These are phyloP conservation scores for Wickerhamomyces silvicola DNA, from an alignment of 805 yeast species.

Conservation along the genomic window DNA sequence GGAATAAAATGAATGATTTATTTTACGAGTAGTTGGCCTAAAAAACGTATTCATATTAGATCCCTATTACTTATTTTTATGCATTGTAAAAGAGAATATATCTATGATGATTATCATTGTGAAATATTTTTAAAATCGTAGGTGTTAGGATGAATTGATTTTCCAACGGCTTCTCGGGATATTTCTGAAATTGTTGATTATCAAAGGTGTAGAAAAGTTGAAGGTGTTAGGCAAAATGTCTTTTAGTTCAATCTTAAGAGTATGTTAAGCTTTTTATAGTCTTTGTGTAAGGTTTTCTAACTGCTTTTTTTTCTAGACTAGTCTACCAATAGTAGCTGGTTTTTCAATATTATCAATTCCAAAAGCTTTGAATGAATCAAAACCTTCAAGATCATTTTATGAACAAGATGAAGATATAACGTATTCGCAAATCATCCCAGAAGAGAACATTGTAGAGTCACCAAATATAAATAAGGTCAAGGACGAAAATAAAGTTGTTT, in stretches of 20 bases:
- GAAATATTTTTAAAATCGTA: too few species aligned
- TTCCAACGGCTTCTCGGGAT: too few species aligned
- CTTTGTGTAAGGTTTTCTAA: slow-evolving; percentile 1
- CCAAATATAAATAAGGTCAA: neutral
- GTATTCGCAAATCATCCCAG: slow-evolving; percentile 4
- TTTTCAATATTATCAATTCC: slow-evolving; percentile 26
- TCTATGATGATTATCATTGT: too few species aligned
- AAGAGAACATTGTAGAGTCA: slow-evolving; percentile 2
- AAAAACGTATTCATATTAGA: too few species aligned
- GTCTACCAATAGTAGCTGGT: slow-evolving; percentile 16
- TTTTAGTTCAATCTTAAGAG: neutral
- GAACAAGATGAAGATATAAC: slow-evolving; percentile 13
- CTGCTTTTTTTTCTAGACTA: slow-evolving; percentile 7
- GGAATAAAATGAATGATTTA: too few species aligned
- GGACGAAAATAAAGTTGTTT: slow-evolving; percentile 7
- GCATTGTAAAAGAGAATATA: too few species aligned
- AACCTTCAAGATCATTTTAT: slow-evolving; percentile 21
- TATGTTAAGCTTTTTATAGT: neutral
- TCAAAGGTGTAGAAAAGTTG: too few species aligned
- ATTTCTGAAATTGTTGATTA: too few species aligned
- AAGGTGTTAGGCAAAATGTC: too few species aligned
- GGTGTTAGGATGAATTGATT: too few species aligned
- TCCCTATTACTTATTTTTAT: too few species aligned
- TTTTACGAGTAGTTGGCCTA: too few species aligned
- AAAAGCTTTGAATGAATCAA: slow-evolving; percentile 30